These are phyloP conservation scores for Blastocystis sp. DNA, from an alignment of 352 stramenopile genomes.

Conservation along the genomic window DNA sequence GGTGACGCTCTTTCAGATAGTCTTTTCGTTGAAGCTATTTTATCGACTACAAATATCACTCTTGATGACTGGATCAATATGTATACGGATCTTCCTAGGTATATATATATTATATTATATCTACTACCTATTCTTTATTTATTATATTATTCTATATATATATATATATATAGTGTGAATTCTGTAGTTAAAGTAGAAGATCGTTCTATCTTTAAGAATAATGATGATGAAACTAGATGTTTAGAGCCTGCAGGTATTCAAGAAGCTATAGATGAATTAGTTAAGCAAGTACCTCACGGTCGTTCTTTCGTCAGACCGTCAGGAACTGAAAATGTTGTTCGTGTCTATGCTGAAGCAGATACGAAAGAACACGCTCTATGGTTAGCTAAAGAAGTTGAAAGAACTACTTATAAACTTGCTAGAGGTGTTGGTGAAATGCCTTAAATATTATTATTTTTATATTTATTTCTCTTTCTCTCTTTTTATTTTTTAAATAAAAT, in stretches of 20 bases:
- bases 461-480: too few species aligned
- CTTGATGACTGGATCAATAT: constrained; percentile 70
- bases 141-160: too few species aligned
- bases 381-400: constrained; percentile 5
- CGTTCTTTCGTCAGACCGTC: constrained; percentile 71
- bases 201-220: constrained; percentile 51
- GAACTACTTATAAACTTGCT: constrained; percentile 47
- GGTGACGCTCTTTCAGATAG: constrained; percentile 86
- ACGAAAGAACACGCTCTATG: constrained; percentile 56
- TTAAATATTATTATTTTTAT: too few species aligned
- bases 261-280: constrained; percentile 41
- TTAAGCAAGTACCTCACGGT: constrained; percentile 35
- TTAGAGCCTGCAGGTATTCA: constrained; percentile 40
- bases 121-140: too few species aligned
- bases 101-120: background rate
- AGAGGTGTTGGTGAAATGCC: constrained; percentile 53
- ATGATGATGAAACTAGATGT: constrained; percentile 54
- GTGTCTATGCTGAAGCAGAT: constrained; percentile 84
- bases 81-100: constrained; percentile 72
- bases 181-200: constrained; percentile 55
- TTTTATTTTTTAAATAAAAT: too few species aligned
- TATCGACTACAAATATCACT: constrained; percentile 65
- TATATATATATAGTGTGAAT: constrained; percentile 43
- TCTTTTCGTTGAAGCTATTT: constrained; percentile 76
- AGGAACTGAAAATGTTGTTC: constrained; percentile 88